A percentile compares a stretch with the other conserved stretches of the same genome.
Evolutionary conservation across 805 yeast genomes (phyloP).

Genomic region (Suhomyces sp.): DNA sequence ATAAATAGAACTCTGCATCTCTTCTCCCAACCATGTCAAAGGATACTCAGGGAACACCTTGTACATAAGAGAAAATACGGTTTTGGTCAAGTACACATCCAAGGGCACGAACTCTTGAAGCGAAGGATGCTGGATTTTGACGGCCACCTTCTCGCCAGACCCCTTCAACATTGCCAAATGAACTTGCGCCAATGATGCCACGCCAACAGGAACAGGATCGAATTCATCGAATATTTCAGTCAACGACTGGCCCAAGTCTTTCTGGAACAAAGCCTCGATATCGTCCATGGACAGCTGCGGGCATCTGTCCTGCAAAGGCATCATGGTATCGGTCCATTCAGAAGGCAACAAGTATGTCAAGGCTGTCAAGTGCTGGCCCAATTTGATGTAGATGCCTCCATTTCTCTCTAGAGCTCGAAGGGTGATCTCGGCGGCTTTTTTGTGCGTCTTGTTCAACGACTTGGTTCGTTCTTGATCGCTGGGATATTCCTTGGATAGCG

Average conservation of each 20-base stretch:
- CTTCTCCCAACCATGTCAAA: conserved; percentile 92
- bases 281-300: conserved; percentile 75
- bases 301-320: conserved; percentile 86
- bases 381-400: conserved; percentile 90
- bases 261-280: conserved; percentile 59
- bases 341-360: conserved; percentile 84
- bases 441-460: conserved; percentile 67
- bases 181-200: conserved; percentile 95
- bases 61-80: conserved; percentile 71
- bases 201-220: conserved; percentile 79
- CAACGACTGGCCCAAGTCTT: conserved; percentile 61
- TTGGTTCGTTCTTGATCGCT: conserved; percentile 41
- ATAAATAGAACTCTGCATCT: conserved; percentile 77
- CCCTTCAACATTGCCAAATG: conserved; percentile 66
- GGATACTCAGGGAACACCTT: conserved; percentile 92
- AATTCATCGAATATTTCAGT: conserved; percentile 67
- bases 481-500: conserved; percentile 46
- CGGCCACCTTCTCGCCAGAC: conserved; percentile 77
- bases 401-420: conserved; percentile 74
- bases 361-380: conserved; percentile 94
- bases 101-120: conserved; percentile 84
- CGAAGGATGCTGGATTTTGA: conserved; percentile 91
- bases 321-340: conserved; percentile 96
- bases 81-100: conserved; percentile 74
- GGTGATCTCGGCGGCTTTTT: conserved; percentile 74